A percentile compares a stretch with the other conserved stretches of the same genome.
These are phyloP conservation scores for Sporormia fimetaria DNA, from an alignment of 495 filamentous ascomycete genomes.

Conservation along the genomic window DNA sequence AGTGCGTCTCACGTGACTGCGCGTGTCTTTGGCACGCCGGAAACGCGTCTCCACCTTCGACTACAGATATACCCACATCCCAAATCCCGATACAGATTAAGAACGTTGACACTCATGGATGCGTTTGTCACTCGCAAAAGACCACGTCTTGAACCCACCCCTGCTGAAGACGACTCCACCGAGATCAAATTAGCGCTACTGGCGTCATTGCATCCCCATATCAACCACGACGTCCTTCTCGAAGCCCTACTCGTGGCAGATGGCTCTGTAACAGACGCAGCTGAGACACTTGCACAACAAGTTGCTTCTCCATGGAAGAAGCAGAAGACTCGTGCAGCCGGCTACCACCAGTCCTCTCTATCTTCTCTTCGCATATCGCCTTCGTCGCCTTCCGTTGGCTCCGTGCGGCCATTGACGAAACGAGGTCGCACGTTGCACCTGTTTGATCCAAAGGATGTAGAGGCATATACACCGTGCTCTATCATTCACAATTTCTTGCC, in stretches of 20 bases:
- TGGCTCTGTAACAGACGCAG: constrained; percentile 59
- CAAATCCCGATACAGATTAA: too few relatives aligned
- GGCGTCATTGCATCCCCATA: constrained; percentile 56
- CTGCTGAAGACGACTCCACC: constrained; percentile 57
- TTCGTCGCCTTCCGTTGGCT: background rate
- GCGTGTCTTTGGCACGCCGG: background rate
- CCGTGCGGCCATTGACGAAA: constrained; percentile 44
- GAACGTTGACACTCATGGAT: constrained; percentile 37
- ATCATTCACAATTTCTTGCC: constrained; percentile 88
- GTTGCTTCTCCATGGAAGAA: constrained; percentile 18
- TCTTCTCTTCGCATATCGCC: constrained; percentile 18
- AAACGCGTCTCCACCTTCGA: background rate
- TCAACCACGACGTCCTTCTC: constrained; percentile 55
- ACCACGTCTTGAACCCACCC: constrained; percentile 17
- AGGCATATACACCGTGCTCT: constrained; percentile 71
- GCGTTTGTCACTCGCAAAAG: constrained; percentile 46
- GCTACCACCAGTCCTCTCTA: constrained; percentile 30
- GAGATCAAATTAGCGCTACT: constrained; percentile 81
- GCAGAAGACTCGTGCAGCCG: constrained; percentile 30
- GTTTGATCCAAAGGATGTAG: constrained; percentile 66
- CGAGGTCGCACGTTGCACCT: constrained; percentile 77
- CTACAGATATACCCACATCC: background rate
- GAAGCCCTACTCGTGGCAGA: constrained; percentile 67
- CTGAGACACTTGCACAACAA: constrained; percentile 25
- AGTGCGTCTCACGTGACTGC: background rate